Evolutionary conservation across 2,329 filamentous ascomycete species (phyloP).

Genomic region (Phyllosticta citrichinensis): DNA sequence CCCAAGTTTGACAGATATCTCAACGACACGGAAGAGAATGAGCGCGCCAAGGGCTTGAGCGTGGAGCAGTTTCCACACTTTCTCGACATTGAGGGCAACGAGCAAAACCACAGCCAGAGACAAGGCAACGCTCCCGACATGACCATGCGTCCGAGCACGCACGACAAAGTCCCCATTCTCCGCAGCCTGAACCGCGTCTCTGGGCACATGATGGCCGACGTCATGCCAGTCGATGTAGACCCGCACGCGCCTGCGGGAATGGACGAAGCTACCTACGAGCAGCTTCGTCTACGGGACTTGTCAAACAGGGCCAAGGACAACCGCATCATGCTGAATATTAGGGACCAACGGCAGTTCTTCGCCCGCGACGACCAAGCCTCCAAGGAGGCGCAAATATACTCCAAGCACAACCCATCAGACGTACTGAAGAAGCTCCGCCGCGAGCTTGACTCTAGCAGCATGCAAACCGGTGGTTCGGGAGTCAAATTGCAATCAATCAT

Average conservation of each 20-base stretch:
- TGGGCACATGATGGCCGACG: conserved; percentile 85
- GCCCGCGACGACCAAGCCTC: conserved; percentile 40
- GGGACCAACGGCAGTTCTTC: conserved; percentile 78
- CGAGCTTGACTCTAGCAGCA: conserved; percentile 45
- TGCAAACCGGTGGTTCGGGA: conserved; percentile 19
- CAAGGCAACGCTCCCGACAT: conserved; percentile 80
- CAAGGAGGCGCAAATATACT: conserved; percentile 47
- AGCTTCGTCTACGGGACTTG: conserved; percentile 71
- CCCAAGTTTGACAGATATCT: conserved; percentile 79
- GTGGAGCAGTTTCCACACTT: conserved; percentile 70
- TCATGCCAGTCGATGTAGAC: conserved; percentile 67
- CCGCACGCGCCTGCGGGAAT: conserved; percentile 54
- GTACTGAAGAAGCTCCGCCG: conserved; percentile 55
- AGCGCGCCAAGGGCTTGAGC: conserved; percentile 33
- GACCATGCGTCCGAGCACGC: conserved; percentile 71
- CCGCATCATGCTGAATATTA: conserved; percentile 75
- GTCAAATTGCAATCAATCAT: conserved; percentile 52
- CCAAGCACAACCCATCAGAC: conserved; percentile 57
- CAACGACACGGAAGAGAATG: conserved; percentile 54
- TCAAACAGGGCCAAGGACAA: conserved; percentile 63
- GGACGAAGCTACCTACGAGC: conserved; percentile 63
- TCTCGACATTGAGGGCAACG: conserved; percentile 87
- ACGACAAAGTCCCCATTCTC: conserved; percentile 77
- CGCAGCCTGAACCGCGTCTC: conserved; percentile 82
- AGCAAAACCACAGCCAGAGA: conserved; percentile 83